Percentiles rank a stretch among this genome's conserved stretches.
phyloP scores from a whole-genome alignment of 2,329 filamentous ascomycete genomes.

The Pseudopyricularia cyperi region DNA sequence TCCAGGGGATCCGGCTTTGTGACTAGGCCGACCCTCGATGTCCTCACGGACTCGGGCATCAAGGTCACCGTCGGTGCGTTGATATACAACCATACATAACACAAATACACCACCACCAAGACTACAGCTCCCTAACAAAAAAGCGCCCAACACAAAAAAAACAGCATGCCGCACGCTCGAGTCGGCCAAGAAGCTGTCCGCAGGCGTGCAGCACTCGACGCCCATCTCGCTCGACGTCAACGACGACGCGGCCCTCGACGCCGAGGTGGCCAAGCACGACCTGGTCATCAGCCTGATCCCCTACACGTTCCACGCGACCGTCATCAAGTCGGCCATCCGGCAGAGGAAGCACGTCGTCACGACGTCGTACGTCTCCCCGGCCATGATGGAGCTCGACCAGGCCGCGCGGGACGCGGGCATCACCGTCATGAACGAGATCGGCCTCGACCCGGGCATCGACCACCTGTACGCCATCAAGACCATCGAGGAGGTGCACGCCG shows the following conservation, averaged over 20 bases:
- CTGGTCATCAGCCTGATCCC: conserved; percentile 76
- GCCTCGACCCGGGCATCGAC: conserved; percentile 60
- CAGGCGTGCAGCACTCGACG: conserved; percentile 56
- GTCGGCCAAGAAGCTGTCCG: conserved; percentile 60
- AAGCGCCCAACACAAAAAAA: background rate
- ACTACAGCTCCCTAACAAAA: background rate
- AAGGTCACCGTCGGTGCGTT: conserved; percentile 47
- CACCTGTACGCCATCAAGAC: conserved; percentile 74
- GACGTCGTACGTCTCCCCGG: conserved; percentile 83
- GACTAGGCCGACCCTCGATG: conserved; percentile 50
- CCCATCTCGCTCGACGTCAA: conserved; percentile 78
- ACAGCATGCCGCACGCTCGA: conserved; percentile 72
- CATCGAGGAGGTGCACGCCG: conserved; percentile 76
- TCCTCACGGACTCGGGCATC: conserved; percentile 47
- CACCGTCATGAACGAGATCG: conserved; percentile 96
- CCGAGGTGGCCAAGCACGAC: conserved; percentile 66
- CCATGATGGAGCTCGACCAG: conserved; percentile 80
- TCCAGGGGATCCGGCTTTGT: conserved; percentile 36
- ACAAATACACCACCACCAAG: background rate
- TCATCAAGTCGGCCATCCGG: conserved; percentile 88
- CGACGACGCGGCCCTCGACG: conserved; percentile 64
- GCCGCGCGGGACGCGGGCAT: conserved; percentile 81
- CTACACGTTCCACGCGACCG: conserved; percentile 76
- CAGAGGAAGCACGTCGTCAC: conserved; percentile 95
- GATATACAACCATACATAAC: conserved; percentile 13